Base-by-base conservation (phyloP, 192 early-diverging fungal species). In the Rhizophagus prolifer region DNA sequence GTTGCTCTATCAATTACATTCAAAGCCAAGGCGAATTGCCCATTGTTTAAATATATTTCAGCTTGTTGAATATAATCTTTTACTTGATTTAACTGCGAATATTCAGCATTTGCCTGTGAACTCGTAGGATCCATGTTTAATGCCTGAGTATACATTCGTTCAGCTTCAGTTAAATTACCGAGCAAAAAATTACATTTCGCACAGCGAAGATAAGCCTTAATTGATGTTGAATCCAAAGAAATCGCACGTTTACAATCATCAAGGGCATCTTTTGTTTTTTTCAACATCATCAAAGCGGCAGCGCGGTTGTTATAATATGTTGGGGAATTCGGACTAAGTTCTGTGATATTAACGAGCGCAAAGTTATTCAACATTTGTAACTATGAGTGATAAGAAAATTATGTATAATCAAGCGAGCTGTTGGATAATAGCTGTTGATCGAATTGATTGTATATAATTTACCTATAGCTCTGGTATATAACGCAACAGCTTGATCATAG, bases 271-370 rank as follows among this genome's bases (percentile, higher is more conserved):
- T 78, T 82, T 72, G 86, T 91, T 38, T 86, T 85, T 36, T 85
- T 84, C 47, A 89, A 70, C 89, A 94, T 93, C 74, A 90, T 88
- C 25, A 88, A 83, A 16, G 94, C 94, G 12, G 94, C 94, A 12
- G 92, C 89, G n/a, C 94, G 85, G 82, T 95, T 95, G 67, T 81
- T 82, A 73, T 92, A 92, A 72, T 90, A 92, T 5, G 89, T 94
- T 10, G 89, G 81, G n/a, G 79, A 83, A 23, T 81, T 72, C 54
- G 93, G 89, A 38, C 82, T 82, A n/a, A 89, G 41, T 36, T 90
- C 91, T 84, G 65, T 38, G 64, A 68, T 16, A 12, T 13, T 31
- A 19, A 58, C 16, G 16, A 58, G 23, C 50, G 25, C 46, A 71
- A 54, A 47, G 70, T 26, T 19, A 26, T 23, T 71, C 19, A 54